Conservation (phyloP, 345 rosid genomes). For the Citrus trifoliata region DNA sequence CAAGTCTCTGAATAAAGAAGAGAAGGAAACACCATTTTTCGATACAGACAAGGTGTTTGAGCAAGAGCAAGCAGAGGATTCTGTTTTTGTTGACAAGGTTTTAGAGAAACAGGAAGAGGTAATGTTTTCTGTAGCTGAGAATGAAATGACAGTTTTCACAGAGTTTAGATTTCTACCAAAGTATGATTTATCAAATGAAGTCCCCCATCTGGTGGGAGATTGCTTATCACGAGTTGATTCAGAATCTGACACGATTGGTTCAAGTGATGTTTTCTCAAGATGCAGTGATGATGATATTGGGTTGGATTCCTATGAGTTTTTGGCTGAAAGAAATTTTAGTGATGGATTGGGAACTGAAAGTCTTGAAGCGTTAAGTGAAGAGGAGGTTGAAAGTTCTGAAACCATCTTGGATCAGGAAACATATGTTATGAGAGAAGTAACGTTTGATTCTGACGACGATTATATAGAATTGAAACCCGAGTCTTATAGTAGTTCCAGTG, state of each 20-base stretch:
- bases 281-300: neutral
- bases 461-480: conserved; percentile 44
- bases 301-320: conserved; percentile 18
- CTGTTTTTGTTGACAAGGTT: neutral
- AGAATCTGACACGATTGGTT: neutral
- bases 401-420: neutral
- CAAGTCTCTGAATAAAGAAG: neutral
- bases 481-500: conserved; percentile 23
- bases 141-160: conserved; percentile 3
- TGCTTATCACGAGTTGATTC: neutral
- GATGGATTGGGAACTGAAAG: conserved; percentile 28
- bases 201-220: neutral
- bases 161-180: neutral
- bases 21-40: neutral
- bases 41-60: neutral
- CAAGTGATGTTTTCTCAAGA: neutral
- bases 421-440: neutral
- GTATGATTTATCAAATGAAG: neutral
- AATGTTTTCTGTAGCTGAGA: neutral
- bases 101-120: conserved; percentile 2
- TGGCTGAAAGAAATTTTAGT: conserved; percentile 12
- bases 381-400: conserved; percentile 12
- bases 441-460: conserved; percentile 39
- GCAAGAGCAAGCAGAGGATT: conserved; percentile 3
- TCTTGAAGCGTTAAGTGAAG: neutral